phyloP scores from a whole-genome alignment of 2,329 filamentous ascomycete species.

The Podosphaera xanthii region DNA sequence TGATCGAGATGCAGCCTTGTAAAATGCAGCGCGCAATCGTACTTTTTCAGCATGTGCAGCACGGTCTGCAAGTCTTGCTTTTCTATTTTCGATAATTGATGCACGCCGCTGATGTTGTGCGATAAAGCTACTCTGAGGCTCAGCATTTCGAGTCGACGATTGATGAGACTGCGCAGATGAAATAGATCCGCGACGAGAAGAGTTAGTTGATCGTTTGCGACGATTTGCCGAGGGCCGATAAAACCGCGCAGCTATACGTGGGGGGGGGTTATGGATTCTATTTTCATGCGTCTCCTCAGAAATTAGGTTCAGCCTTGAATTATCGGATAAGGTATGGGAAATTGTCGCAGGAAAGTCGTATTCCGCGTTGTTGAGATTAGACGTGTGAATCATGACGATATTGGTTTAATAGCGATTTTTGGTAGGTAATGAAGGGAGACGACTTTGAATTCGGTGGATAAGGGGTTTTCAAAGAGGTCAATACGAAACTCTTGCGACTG shows the following conservation, averaged over 20 bases:
- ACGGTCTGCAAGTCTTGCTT: constrained; percentile 55
- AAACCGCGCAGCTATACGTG: constrained; percentile 58
- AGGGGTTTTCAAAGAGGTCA: too few relatives aligned
- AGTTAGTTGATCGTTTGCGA: constrained; percentile 53
- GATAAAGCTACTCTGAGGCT: constrained; percentile 51
- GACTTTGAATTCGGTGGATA: too few relatives aligned
- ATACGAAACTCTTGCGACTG: too few relatives aligned
- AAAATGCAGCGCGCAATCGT: constrained; percentile 48
- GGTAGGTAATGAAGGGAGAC: too few relatives aligned
- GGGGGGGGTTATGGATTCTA: constrained; percentile 36
- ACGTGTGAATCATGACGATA: too few relatives aligned
- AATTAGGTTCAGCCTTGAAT: constrained; percentile 13
- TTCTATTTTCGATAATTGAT: constrained; percentile 60
- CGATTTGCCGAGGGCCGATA: constrained; percentile 43
- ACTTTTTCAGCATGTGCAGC: constrained; percentile 71
- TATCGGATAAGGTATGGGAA: background rate
- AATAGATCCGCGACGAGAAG: constrained; percentile 58
- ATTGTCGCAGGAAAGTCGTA: background rate
- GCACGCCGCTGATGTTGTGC: constrained; percentile 60
- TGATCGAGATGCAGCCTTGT: constrained; percentile 44
- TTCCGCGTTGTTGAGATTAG: background rate
- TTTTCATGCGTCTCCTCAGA: constrained; percentile 13
- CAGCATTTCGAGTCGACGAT: constrained; percentile 22
- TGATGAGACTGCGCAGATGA: constrained; percentile 40
- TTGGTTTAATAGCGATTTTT: too few relatives aligned